Conservation (phyloP, 2,329 filamentous ascomycete species). For the Hypoxylon rubiginosum region DNA sequence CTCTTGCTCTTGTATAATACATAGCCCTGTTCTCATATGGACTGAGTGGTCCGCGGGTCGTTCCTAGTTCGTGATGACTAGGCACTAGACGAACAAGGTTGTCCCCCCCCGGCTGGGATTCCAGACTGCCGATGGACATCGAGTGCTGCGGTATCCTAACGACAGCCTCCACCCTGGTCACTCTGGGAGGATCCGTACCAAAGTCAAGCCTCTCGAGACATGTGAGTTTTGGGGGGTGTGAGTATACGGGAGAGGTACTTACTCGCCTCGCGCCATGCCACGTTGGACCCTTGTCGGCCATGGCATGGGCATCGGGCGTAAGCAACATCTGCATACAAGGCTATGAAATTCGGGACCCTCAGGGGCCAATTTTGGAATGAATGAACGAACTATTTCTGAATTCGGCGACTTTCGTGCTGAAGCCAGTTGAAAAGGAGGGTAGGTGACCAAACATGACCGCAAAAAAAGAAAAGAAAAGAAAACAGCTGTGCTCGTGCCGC, state of each 20-base stretch:
- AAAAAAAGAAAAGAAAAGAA: neutral
- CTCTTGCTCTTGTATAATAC: conserved; percentile 13
- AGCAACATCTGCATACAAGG: conserved; percentile 10
- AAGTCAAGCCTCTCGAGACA: conserved; percentile 31
- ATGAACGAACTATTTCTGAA: conserved; percentile 21
- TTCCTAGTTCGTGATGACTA: conserved; percentile 24
- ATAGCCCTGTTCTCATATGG: conserved; percentile 17
- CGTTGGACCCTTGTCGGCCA: conserved; percentile 28
- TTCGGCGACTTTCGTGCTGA: conserved; percentile 18
- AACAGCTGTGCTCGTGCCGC: conserved; percentile 10
- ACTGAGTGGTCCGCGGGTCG: conserved; percentile 20
- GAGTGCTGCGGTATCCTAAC: conserved; percentile 23
- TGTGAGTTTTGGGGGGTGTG: conserved; percentile 16
- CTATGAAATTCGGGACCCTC: conserved; percentile 17
- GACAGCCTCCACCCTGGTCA: conserved; percentile 34
- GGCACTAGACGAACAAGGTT: conserved; percentile 23
- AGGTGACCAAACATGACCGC: neutral
- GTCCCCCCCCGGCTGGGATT: conserved; percentile 14
- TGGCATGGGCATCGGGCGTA: conserved; percentile 3
- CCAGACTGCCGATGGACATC: conserved; percentile 36
- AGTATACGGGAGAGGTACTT: conserved; percentile 5
- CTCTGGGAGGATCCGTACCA: conserved; percentile 30
- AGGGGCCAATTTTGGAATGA: conserved; percentile 19
- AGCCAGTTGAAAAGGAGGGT: conserved; percentile 11
- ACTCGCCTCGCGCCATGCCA: neutral